These are phyloP conservation scores for Tetradesmus lagerheimii DNA, from an alignment of 139 green algal genomes.

Conservation along the genomic window DNA sequence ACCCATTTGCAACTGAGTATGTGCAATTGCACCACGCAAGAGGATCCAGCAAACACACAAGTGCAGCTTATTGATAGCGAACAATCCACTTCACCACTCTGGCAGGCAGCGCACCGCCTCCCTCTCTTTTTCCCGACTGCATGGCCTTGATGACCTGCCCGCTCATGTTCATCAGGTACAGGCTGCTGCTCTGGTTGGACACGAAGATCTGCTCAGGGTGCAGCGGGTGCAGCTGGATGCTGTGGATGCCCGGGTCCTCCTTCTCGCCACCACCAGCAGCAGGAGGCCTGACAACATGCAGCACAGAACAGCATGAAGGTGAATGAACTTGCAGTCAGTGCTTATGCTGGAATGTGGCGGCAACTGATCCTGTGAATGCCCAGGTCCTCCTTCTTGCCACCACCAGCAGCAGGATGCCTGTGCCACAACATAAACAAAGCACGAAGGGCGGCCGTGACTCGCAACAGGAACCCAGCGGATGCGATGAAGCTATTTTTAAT, in stretches of 20 bases:
- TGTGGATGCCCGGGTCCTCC: slow-evolving; percentile 79
- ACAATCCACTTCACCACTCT: too few species aligned
- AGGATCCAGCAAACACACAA: too few species aligned
- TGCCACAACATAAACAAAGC: too few species aligned
- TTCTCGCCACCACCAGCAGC: slow-evolving; percentile 40
- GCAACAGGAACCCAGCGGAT: too few species aligned
- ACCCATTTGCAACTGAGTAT: too few species aligned
- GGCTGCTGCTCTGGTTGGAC: slow-evolving; percentile 78
- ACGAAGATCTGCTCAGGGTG: slow-evolving; percentile 93
- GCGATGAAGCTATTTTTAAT: too few species aligned
- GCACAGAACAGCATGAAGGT: too few species aligned
- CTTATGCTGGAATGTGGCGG: too few species aligned
- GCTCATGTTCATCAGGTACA: slow-evolving; percentile 92
- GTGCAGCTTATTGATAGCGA: too few species aligned
- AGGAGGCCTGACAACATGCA: neutral
- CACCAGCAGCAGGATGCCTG: slow-evolving; percentile 37
- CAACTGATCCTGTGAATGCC: slow-evolving; percentile 81
- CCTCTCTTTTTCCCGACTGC: slow-evolving; percentile 83
- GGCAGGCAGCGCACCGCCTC: slow-evolving; percentile 12
- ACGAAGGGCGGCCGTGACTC: too few species aligned
- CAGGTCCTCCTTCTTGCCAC: slow-evolving; percentile 60
- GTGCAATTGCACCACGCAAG: too few species aligned
- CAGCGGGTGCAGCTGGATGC: slow-evolving; percentile 80
- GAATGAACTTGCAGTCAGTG: too few species aligned
- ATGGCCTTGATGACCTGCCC: slow-evolving; percentile 82